Evolutionary conservation across 805 yeast genomes (phyloP).

Genomic region (Starmerella apicola): DNA sequence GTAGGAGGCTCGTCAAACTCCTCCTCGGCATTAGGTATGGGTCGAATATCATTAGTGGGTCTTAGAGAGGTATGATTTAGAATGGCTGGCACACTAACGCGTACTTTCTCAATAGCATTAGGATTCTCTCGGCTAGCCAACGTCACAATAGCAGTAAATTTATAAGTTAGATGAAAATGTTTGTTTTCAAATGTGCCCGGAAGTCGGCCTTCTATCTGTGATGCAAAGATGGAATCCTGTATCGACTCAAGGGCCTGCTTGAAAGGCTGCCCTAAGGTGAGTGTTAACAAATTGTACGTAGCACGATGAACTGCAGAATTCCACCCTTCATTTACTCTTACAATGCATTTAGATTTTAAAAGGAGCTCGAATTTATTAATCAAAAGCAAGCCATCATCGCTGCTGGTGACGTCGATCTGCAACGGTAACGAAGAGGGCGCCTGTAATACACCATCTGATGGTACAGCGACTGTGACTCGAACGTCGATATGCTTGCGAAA

Average conservation of each 20-base stretch:
- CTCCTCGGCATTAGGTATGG: background rate
- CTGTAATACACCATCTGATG: conserved; percentile 15
- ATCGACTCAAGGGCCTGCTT: conserved; percentile 11
- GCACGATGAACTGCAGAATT: conserved; percentile 8
- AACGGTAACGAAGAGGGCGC: conserved; percentile 7
- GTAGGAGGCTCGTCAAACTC: conserved; percentile 3
- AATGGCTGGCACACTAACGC: conserved; percentile 8
- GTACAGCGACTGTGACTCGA: conserved; percentile 3
- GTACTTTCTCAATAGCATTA: conserved; percentile 1
- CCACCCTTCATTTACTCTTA: conserved; percentile 15
- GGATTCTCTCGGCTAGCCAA: conserved; percentile 14
- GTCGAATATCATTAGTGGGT: background rate
- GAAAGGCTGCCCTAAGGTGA: conserved; percentile 3
- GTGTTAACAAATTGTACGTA: background rate
- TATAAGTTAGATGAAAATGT: conserved; percentile 14
- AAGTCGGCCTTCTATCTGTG: conserved; percentile 6
- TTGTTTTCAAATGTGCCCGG: conserved; percentile 11
- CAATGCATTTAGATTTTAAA: conserved; percentile 14
- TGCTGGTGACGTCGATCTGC: conserved; percentile 5
- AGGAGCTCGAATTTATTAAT: conserved; percentile 3
- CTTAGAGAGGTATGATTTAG: conserved; percentile 6
- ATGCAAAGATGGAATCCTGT: conserved; percentile 4
- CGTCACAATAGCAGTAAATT: conserved; percentile 10
- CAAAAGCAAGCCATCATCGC: conserved; percentile 7
- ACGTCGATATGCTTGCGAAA: conserved; percentile 6